Evolutionary conservation across 345 rosid species (phyloP), one percentile per base, ranked within the genome.

Genomic region (Melastoma malabathricum): DNA sequence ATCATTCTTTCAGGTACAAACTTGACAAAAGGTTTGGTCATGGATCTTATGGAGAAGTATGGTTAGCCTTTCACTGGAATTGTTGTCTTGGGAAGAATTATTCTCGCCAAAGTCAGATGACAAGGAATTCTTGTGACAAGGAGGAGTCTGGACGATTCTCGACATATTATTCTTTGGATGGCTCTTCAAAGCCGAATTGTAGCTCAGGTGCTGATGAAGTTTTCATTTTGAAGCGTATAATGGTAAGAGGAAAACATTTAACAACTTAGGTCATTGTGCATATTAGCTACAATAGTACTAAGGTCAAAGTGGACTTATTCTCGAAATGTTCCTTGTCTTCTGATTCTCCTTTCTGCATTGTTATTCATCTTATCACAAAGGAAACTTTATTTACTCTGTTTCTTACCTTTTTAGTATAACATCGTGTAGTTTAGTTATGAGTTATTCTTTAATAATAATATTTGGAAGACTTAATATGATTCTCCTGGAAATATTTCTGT

Each of bases 1-100:
- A 46, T 69, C 51, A 53, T 66, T 56, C 13, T 45, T 23, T 43
- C 68, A 89, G 97, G 68, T 89, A 89, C 69, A 68, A 73, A 50
- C 68, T 89, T 55, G 86, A 83, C 81, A 89, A 75, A 75, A 74
- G 83, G 65, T 83, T 73, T 76, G 97, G 88, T 48, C 96, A 78
- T 20, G 97, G 97, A 69, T 76, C 94, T 52, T 81, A 83, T 61
- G 97, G 96, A 49, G 97, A 89, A 72, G 97, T 89, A 38, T 89
- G 97, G 97, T 68, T 89, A 68, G 93, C 94, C 49, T 75, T 81
- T 72, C 77, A 79, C 58, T 81, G 94, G 95, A 72, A 79, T 66
- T 89, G 88, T 64, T 68, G 79, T 56, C 64, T 71, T 64, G 77
- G 70, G 44, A 55, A 23, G 43, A 72, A 75, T 20, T 63, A 65